These are phyloP conservation scores for Martiniozyma asiatica DNA, from an alignment of 1,139 yeast species.

Conservation along the genomic window DNA sequence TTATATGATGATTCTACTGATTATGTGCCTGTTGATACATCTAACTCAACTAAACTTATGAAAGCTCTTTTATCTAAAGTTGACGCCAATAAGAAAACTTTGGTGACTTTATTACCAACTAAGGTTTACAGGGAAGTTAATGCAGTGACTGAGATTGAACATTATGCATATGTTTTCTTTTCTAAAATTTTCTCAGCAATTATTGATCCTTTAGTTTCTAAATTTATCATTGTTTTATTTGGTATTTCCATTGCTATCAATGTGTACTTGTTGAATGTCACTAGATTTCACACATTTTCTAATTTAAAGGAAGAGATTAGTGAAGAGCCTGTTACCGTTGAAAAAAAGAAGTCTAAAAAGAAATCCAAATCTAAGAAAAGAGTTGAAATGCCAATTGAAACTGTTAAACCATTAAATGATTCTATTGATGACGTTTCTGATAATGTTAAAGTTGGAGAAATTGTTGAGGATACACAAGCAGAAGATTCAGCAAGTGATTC, in stretches of 20 bases:
- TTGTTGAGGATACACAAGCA: slow-evolving; percentile 17
- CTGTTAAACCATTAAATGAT: neutral
- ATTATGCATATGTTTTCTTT: slow-evolving; percentile 39
- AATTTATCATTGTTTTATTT: slow-evolving; percentile 61
- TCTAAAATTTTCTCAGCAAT: slow-evolving; percentile 60
- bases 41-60: slow-evolving; percentile 16
- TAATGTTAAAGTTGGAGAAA: slow-evolving; percentile 22
- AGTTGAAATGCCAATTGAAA: slow-evolving; percentile 1
- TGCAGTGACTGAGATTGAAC: slow-evolving; percentile 54
- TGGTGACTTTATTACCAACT: slow-evolving; percentile 59
- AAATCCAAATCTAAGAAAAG: slow-evolving; percentile 8
- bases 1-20: slow-evolving; percentile 38
- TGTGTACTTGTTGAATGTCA: slow-evolving; percentile 69
- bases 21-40: slow-evolving; percentile 17
- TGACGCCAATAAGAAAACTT: slow-evolving; percentile 29
- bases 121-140: slow-evolving; percentile 62
- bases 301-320: neutral
- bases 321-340: neutral
- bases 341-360: slow-evolving; percentile 9
- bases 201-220: slow-evolving; percentile 71
- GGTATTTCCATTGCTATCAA: slow-evolving; percentile 71
- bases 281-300: slow-evolving; percentile 38
- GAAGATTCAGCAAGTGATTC: slow-evolving; percentile 8
- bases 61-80: slow-evolving; percentile 1
- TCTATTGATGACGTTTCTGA: slow-evolving; percentile 6